Evolutionary conservation across 805 yeast species (phyloP), one percentile per base, ranked within the genome.

Genomic region (Ogataea populi-albae): DNA sequence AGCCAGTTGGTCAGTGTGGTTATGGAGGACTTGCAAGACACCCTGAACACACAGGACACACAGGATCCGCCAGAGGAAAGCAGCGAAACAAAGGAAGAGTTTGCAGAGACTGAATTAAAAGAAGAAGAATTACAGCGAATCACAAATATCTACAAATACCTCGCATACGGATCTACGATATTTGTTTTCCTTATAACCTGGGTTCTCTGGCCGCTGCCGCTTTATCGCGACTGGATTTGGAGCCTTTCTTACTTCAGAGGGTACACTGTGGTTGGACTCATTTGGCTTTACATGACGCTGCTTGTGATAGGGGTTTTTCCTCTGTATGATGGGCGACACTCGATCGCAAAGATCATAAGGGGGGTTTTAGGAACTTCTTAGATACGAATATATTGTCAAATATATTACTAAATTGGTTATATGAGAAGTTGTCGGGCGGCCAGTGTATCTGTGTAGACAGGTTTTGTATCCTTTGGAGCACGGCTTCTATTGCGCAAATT

Each of bases 121-220:
- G 30, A 22, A 15, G 18, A 30, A 12, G 26, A 33, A 28, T 31
- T 38, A 23, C 16, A 38, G 23, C 38, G 31, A 23, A 26, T 41
- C 9, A 38, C 53, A 7, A 32, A 38, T 3, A 14, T 35, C 5
- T 59, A 55, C 38, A 46, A 43, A 8, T 57, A 52, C 33, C 38
- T 62, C 9, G 60, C 66, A 4, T 47, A 50, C 26, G 52, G 43
- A 11, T 47, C 58, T 10, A 43, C 56, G 5, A 30, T 62, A 2
- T 43, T 61, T 25, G 46, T 50, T n/a, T 40, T 61, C 5, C 37
- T 61, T n/a, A 27, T 64, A 4, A 61, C 66, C 3, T 62, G 66
- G 65, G 65, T 64, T 1, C 35, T 63, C n/a, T 62, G 66, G 64
- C 67, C 69, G 19, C 43, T 62, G 32, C 63, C 67, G 6, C 43